Evolutionary conservation across 495 filamentous ascomycete species (phyloP).

Genomic region (Aeminium ludgeri): DNA sequence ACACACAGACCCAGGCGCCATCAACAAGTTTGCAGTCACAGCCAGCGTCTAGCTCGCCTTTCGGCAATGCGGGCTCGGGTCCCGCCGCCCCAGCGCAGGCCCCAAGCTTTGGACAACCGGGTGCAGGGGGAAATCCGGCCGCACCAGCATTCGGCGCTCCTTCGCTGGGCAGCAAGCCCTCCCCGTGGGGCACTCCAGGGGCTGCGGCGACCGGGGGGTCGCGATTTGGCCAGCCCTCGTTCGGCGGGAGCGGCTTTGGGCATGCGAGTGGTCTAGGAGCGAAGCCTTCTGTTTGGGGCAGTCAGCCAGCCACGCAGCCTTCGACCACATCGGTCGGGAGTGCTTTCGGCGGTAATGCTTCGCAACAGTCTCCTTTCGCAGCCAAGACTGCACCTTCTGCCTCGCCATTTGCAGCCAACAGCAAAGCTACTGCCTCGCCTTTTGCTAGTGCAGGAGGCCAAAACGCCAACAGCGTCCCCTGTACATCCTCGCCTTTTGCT

Average conservation of each 20-base stretch:
- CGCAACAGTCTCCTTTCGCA: conserved; percentile 9
- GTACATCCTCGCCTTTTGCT: conserved; percentile 2
- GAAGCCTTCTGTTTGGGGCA: conserved; percentile 14
- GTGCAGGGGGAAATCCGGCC: conserved; percentile 1
- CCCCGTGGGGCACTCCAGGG: no score
- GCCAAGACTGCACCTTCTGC: conserved; percentile 5
- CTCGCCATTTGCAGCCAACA: conserved; percentile 13
- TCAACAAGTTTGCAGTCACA: no score
- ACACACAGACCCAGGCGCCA: neutral
- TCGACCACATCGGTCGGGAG: conserved; percentile 4
- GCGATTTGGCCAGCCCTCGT: conserved; percentile 8
- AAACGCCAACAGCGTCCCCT: neutral
- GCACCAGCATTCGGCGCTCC: conserved; percentile 9
- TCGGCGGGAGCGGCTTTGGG: conserved; percentile 14
- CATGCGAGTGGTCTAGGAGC: conserved; percentile 12
- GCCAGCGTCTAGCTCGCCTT: no score
- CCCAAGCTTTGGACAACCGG: no score
- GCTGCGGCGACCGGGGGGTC: neutral
- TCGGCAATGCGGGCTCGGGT: no score
- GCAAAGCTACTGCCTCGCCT: conserved; percentile 6
- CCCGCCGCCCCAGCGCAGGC: no score
- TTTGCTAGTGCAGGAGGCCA: conserved; percentile 8
- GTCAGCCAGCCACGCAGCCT: neutral
- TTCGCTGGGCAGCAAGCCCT: neutral
- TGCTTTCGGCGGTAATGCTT: conserved; percentile 10